Evolutionary conservation across 306 rosid genomes (phyloP), one percentile per base, ranked within the genome.

Genomic region (Glycine latifolia): DNA sequence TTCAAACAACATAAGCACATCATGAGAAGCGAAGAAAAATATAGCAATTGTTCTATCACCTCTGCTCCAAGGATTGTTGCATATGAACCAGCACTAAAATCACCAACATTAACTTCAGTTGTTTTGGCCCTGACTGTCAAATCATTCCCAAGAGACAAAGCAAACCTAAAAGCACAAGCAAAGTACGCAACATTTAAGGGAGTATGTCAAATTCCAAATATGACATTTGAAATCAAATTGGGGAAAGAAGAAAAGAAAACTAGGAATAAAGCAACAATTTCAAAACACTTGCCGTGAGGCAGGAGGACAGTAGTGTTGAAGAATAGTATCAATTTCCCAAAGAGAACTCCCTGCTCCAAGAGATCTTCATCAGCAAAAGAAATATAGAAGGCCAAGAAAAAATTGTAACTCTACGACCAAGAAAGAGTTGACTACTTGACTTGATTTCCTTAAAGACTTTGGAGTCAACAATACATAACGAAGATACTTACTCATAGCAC

Each of bases 271-370:
- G 52, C 31, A 13, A 10, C 35, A 52, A 35, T 11, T 15, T 20
- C 60, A 69, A 54, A 81, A 80, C 75, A 85, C 86, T 80, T 83
- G 84, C 99, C 97, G 88, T 67, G 97, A 91, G 62, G 91, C 98
- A 52, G 98, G 92, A 59, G 99, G 99, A 48, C 98, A 93, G 81
- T 93, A 91, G 80, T 93, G 98, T 83, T 93, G 94, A 79, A 85
- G 90, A 53, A 89, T 85, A 31, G 93, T 86, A 84, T 95, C 98
- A 46, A 91, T 89, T 89, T 95, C 99, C 98, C 99, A 93, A 60
- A 95, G 97, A 63, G 99, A 95, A 83, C 98, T 93, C 83, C 91
- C 99, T 93, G 96, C 59, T 56, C 77, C 80, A 91, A 81, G 53
- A 77, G 46, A 69, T 35, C 46, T 78, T 83, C 54, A 83, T 85